Base-by-base conservation (phyloP, 805 yeast genomes). In the Wickerhamomyces xylosicus region DNA sequence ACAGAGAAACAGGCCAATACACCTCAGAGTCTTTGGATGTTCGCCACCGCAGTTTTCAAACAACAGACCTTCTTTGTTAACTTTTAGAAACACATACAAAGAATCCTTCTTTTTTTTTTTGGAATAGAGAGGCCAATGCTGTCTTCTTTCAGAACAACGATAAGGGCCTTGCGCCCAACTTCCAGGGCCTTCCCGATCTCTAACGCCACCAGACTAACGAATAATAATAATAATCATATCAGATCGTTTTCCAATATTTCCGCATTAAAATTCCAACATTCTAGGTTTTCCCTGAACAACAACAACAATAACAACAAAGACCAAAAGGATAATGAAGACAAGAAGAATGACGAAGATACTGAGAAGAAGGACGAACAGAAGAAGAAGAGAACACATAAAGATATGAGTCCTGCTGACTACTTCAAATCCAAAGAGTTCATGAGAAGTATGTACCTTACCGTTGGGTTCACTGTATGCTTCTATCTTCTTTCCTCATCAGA, bases 381-480 rank as follows among this genome's bases (percentile, higher is more conserved):
- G 16, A 22, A 48, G 11, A 39, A 49, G 13, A 40, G 52, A 29
- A 45, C 49, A 7, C 46, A 51, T 19, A 48, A 52, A n/a, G 51
- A 51, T 19, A 56, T 57, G 41, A 48, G 61, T 2, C 42, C 61
- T 11, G 37, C 52, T 3, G 65, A 64, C 4, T 66, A 64, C 44
- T 55, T 66, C 47, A 61, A 57, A 41, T 65, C 71, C n/a, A 62
- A 59, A 39, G 70, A 67, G 44, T 67, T 67, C 39, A 46, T 57
- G 11, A 59, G 62, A 41, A 63, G 67, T 3, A 35, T 67, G 11
- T 60, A 61, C 38, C 42, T 63, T 33, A 62, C 70, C 1, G 49
- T 58, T 5, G 69, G 67, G 8, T 59, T 63, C 31, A 54, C 66
- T 2, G 41, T 64, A 2, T 36, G 66, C n/a, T 61, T 62, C 40